These are phyloP conservation scores for Bipolaris victoriae DNA, from an alignment of 2,329 filamentous ascomycete genomes.

Conservation along the genomic window DNA sequence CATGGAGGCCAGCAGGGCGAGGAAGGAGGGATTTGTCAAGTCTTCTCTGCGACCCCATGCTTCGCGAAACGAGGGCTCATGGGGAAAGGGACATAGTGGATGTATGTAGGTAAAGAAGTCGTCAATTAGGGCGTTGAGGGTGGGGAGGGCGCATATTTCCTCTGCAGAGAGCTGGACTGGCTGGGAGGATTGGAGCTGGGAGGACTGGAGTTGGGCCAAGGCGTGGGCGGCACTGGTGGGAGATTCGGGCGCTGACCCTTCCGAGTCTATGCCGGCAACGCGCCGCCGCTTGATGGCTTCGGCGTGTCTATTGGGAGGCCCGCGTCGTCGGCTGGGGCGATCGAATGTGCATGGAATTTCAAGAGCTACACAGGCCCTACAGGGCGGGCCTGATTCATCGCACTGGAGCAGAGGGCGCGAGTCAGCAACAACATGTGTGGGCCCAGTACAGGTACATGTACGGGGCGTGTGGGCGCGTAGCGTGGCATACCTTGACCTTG, in stretches of 20 bases:
- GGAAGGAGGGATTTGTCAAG: conserved; percentile 68
- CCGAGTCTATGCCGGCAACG: conserved; percentile 54
- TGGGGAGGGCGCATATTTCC: conserved; percentile 71
- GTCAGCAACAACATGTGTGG: conserved; percentile 17
- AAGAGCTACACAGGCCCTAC: conserved; percentile 67
- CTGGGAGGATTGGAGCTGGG: conserved; percentile 52
- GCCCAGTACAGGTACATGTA: too few relatives aligned
- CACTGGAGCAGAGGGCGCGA: conserved; percentile 53
- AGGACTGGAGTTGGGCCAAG: conserved; percentile 57
- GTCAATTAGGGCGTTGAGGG: conserved; percentile 73
- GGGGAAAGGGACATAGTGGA: conserved; percentile 76
- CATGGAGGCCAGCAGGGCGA: conserved; percentile 77
- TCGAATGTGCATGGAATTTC: conserved; percentile 73
- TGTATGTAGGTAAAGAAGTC: conserved; percentile 87
- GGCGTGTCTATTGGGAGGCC: conserved; percentile 70
- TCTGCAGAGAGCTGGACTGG: conserved; percentile 63
- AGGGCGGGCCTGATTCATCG: conserved; percentile 70
- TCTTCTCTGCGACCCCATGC: conserved; percentile 72
- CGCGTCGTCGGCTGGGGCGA: conserved; percentile 66
- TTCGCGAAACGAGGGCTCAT: conserved; percentile 76
- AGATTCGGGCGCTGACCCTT: conserved; percentile 55
- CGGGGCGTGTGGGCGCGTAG: not conserved
- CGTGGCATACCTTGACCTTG: conserved; percentile 46
- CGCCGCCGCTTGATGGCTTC: conserved; percentile 69
- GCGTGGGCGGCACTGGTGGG: conserved; percentile 61